Evolutionary conservation across 2,329 filamentous ascomycete genomes (phyloP).

Genomic region (Phialophora chinensis): DNA sequence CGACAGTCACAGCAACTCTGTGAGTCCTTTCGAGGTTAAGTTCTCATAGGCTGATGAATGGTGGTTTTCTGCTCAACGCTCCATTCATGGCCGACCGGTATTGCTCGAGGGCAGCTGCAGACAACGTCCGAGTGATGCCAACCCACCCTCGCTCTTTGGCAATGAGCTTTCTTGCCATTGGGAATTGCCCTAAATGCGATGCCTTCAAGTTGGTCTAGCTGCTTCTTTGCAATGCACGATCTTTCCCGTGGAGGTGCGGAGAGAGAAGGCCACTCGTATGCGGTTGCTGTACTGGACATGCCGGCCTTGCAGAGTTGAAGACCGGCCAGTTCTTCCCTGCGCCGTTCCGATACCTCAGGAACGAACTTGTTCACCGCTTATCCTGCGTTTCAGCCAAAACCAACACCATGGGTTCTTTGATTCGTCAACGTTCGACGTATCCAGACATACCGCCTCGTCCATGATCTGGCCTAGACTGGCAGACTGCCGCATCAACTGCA

Average conservation of each 20-base stretch:
- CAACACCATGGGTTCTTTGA: constrained; percentile 22
- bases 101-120: constrained; percentile 14
- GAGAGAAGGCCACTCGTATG: background rate
- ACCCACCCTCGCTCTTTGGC: background rate
- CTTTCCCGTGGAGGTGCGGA: background rate
- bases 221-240: background rate
- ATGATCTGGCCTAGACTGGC: constrained; percentile 27
- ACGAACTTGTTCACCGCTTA: constrained; percentile 33
- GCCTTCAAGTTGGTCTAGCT: background rate
- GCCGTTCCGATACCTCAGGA: constrained; percentile 24
- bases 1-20: background rate
- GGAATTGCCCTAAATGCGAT: background rate
- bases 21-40: background rate
- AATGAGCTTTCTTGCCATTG: background rate
- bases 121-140: background rate
- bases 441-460: constrained; percentile 25
- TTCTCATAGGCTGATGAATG: background rate
- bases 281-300: background rate
- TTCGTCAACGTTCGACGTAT: constrained; percentile 26
- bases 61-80: constrained; percentile 1
- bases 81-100: background rate
- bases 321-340: constrained; percentile 11
- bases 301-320: background rate
- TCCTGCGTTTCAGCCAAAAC: constrained; percentile 20
- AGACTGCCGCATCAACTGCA: constrained; percentile 28